A percentile compares a stretch with the other conserved stretches of the same genome.
phyloP scores from a whole-genome alignment of 306 rosid genomes.

The Rosa rugosa region DNA sequence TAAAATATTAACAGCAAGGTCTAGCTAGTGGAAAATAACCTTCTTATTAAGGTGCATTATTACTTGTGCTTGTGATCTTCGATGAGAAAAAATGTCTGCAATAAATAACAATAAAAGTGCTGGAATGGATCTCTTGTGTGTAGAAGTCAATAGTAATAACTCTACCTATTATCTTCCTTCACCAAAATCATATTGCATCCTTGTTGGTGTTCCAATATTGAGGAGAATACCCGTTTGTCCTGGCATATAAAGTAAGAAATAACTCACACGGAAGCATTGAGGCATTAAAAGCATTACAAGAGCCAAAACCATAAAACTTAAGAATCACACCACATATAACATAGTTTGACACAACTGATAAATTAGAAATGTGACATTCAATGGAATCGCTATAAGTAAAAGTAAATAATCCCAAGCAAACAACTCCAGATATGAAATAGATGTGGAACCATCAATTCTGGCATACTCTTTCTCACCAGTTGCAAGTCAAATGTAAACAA shows the following conservation, averaged over 20 bases:
- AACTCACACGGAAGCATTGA: slow-evolving; percentile 1
- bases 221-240: slow-evolving; percentile 58
- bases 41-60: neutral
- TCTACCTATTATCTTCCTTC: slow-evolving; percentile 46
- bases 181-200: slow-evolving; percentile 28
- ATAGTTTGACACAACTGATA: neutral
- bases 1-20: neutral
- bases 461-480: slow-evolving; percentile 2
- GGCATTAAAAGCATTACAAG: slow-evolving; percentile 4
- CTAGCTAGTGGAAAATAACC: neutral
- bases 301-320: slow-evolving; percentile 15
- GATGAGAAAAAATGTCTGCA: neutral
- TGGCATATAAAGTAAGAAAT: slow-evolving; percentile 34
- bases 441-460: neutral
- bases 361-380: neutral
- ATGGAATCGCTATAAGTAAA: neutral
- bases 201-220: slow-evolving; percentile 45
- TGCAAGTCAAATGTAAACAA: neutral
- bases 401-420: neutral
- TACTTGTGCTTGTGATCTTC: neutral
- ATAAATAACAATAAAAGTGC: neutral
- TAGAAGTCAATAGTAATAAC: neutral
- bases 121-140: neutral
- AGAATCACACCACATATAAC: slow-evolving; percentile 10
- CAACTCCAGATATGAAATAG: slow-evolving; percentile 1